Base-by-base conservation (phyloP, 2,329 filamentous ascomycete genomes). In the Tolypocladium sp. region DNA sequence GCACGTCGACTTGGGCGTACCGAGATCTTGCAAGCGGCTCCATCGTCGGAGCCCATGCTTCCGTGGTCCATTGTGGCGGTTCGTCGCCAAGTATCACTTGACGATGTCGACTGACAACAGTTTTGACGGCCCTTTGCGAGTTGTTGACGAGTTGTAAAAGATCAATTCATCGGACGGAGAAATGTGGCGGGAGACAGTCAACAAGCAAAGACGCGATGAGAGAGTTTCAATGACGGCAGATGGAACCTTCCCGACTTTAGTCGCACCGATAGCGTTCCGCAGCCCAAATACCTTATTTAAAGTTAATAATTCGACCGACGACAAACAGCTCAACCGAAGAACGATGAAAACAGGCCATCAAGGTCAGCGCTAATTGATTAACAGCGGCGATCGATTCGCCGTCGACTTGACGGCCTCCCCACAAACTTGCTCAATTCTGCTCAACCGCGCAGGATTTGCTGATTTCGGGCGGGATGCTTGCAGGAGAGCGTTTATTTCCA, bases 381-480 rank as follows among this genome's bases (percentile, higher is more conserved):
- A 3, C 12, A 27, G 15, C 9, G 46, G 46, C 10, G 17, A 33
- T 27, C 46, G 27, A 33, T 44, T 40, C 33, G 44, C 25, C 8
- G 5, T 27, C 27, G 30, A 17, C 38, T 35, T 25, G 40, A 44
- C 35, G 57, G 12, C 15, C 20, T 17, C 67, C 65, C 63, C 44
- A 63, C 61, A 69, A 72, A 73, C 68, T 63, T 73, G 71, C 71
- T 73, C 71, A 73, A 72, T 71, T 58, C 59, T 73, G 71, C 71
- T 73, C 71, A 71, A 41, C 4, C 2, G 17, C 15, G 37, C 27
- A 8, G 7, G 9, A 30, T 51, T 3, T n/a, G 46, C 25, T 30
- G 46, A 10, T 33, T 15, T 51, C 27, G 46, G 27, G 6, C 4
- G 46, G 27, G 17, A 10, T 51, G 27, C 15, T 7, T 9, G 27